Conservation (phyloP, 305 asterid genomes). For the Solanum chacoense region DNA sequence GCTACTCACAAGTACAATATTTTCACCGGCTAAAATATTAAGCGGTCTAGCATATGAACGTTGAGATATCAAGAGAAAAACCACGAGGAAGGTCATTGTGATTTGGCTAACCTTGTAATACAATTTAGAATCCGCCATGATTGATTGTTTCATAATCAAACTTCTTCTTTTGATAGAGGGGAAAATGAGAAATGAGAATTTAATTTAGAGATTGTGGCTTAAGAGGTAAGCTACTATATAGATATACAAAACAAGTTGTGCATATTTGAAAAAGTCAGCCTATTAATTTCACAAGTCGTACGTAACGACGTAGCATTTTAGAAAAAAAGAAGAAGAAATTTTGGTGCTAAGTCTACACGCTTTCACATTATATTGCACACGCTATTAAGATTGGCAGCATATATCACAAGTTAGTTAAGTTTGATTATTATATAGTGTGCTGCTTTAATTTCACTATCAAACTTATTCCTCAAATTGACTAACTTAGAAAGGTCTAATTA, state of each 20-base stretch:
- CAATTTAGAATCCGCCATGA: background rate
- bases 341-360: background rate
- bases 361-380: background rate
- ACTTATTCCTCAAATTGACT: background rate
- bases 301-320: background rate
- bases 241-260: background rate
- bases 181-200: background rate
- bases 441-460: background rate
- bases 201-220: background rate
- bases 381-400: background rate
- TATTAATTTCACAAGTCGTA: background rate
- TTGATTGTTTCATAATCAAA: background rate
- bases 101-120: background rate
- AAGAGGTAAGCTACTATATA: background rate
- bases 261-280: background rate
- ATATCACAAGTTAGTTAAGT: background rate
- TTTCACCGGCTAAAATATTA: background rate
- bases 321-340: background rate
- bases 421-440: background rate
- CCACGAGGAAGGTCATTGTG: background rate
- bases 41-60: slow-evolving; percentile 8
- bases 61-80: background rate
- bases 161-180: background rate
- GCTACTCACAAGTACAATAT: background rate
- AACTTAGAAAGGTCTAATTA: background rate